A percentile compares a stretch with the other conserved stretches of the same genome.
Evolutionary conservation across 805 yeast genomes (phyloP).

Genomic region (Kuraishia borneana): DNA sequence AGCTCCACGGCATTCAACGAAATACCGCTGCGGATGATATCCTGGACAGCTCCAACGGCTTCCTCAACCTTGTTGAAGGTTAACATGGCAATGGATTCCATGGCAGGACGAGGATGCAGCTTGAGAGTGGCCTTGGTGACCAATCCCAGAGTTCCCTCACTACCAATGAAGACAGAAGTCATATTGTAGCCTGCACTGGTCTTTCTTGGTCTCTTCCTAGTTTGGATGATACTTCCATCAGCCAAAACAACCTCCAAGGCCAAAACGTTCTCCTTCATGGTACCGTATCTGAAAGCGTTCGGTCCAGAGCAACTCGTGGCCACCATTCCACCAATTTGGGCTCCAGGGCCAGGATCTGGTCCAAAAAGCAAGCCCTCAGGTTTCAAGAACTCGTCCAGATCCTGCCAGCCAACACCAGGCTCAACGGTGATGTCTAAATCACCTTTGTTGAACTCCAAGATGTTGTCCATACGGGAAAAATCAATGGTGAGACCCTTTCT

Average conservation of each 20-base stretch:
- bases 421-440: constrained; percentile 69
- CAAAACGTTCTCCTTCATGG: constrained; percentile 68
- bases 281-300: constrained; percentile 69
- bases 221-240: constrained; percentile 69
- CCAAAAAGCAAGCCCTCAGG: constrained; percentile 53
- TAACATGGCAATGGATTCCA: constrained; percentile 59
- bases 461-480: constrained; percentile 47
- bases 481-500: constrained; percentile 55
- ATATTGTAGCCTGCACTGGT: constrained; percentile 74
- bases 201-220: constrained; percentile 31
- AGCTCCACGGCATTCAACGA: constrained; percentile 68
- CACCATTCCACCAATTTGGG: constrained; percentile 69
- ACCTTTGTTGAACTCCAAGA: constrained; percentile 42
- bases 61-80: constrained; percentile 56
- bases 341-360: constrained; percentile 75
- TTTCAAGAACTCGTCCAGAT: constrained; percentile 38
- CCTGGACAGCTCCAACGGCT: constrained; percentile 62
- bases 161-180: constrained; percentile 64
- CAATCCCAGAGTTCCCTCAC: constrained; percentile 77
- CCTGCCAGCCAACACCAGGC: constrained; percentile 77
- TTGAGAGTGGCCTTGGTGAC: constrained; percentile 70
- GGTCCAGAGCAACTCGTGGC: constrained; percentile 76
- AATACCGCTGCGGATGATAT: constrained; percentile 49
- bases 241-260: constrained; percentile 66
- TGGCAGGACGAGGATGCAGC: constrained; percentile 50